Conservation (phyloP, 192 early-diverging fungal genomes). For the Cetraspora pellucida region DNA sequence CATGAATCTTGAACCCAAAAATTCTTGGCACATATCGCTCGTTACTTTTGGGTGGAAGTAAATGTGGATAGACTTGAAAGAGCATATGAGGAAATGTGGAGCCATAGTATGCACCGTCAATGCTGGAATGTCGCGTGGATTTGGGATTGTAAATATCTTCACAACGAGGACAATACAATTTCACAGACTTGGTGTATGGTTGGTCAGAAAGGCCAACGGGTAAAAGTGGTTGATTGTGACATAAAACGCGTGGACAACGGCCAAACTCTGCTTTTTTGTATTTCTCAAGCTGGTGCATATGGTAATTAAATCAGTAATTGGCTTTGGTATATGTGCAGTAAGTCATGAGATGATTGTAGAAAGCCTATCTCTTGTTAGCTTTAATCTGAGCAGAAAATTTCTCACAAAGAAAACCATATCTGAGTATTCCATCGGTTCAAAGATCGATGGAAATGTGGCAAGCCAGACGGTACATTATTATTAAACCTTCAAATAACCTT, state of each 20-base stretch:
- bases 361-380: too few relatives aligned
- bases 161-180: slow-evolving; percentile 95
- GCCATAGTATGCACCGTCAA: slow-evolving; percentile 97
- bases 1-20: slow-evolving; percentile 97
- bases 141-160: slow-evolving; percentile 97
- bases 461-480: not conserved
- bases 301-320: slow-evolving; percentile 1
- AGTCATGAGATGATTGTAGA: too few relatives aligned
- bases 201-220: slow-evolving; percentile 90
- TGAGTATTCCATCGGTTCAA: too few relatives aligned
- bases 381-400: too few relatives aligned
- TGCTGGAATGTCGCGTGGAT: slow-evolving; percentile 76
- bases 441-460: too few relatives aligned
- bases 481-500: not conserved
- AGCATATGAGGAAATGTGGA: slow-evolving; percentile 96
- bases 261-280: slow-evolving; percentile 93
- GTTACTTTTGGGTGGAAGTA: slow-evolving; percentile 73
- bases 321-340: too few relatives aligned
- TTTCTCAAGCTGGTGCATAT: slow-evolving; percentile 74
- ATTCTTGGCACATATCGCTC: slow-evolving; percentile 95
- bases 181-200: slow-evolving; percentile 82
- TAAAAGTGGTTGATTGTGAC: slow-evolving; percentile 85
- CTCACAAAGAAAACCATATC: too few relatives aligned
- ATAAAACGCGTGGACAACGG: slow-evolving; percentile 93
- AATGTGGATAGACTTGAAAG: slow-evolving; percentile 85